A percentile compares a stretch with the other conserved stretches of the same genome.
Evolutionary conservation across 768 basidiomycete genomes (phyloP).

Genomic region (Mycena metata): DNA sequence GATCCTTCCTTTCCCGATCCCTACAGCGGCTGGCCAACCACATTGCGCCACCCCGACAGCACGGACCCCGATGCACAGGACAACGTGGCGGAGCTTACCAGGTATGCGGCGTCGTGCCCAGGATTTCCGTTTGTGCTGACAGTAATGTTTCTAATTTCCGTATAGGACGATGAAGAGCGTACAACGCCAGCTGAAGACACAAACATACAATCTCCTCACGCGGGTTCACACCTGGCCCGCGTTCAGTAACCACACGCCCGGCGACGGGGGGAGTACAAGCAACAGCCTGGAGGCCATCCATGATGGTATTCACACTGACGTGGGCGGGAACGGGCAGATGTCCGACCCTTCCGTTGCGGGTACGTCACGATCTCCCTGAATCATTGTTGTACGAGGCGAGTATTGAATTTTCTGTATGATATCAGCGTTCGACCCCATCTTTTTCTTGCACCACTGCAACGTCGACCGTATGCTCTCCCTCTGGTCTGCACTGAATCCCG

Average conservation of each 20-base stretch:
- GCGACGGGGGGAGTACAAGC: slow-evolving; percentile 53
- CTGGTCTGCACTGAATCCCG: slow-evolving; percentile 62
- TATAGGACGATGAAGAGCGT: slow-evolving; percentile 41
- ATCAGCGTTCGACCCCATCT: slow-evolving; percentile 65
- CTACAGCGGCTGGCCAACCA: slow-evolving; percentile 50
- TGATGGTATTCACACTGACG: slow-evolving; percentile 59
- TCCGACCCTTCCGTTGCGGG: slow-evolving; percentile 55
- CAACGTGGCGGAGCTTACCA: slow-evolving; percentile 46
- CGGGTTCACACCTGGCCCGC: slow-evolving; percentile 55
- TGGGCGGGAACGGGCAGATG: slow-evolving; percentile 62
- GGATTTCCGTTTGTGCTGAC: background rate
- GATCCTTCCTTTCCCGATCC: slow-evolving; percentile 48
- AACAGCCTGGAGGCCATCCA: slow-evolving; percentile 68
- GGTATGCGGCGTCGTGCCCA: slow-evolving; percentile 38
- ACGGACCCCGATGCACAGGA: slow-evolving; percentile 45
- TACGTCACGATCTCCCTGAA: slow-evolving; percentile 33
- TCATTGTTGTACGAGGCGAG: background rate
- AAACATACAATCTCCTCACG: slow-evolving; percentile 55
- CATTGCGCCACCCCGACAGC: slow-evolving; percentile 50
- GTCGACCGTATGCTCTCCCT: slow-evolving; percentile 67
- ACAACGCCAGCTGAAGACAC: slow-evolving; percentile 45
- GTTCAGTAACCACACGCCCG: slow-evolving; percentile 61
- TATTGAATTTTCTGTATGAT: background rate
- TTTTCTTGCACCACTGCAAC: slow-evolving; percentile 67
- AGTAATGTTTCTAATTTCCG: background rate